A percentile compares a stretch with the other conserved stretches of the same genome.
phyloP scores from a whole-genome alignment of 208 protist species.

The Naegleria gruberi region DNA sequence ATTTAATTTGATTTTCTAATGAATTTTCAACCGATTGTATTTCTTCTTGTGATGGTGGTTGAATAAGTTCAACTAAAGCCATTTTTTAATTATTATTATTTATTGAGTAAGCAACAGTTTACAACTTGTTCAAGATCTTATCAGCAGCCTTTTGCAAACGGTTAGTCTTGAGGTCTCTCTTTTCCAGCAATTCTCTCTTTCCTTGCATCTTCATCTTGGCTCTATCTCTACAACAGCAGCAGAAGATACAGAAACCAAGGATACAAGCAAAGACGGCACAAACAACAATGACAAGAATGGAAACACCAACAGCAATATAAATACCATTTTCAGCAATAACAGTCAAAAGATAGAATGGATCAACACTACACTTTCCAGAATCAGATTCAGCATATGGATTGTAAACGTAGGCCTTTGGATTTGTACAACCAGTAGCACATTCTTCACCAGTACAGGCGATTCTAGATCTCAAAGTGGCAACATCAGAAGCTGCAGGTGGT shows the following conservation, averaged over 20 bases:
- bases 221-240: background rate
- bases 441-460: background rate
- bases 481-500: background rate
- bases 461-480: background rate
- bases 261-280: background rate
- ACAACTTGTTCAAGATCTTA: background rate
- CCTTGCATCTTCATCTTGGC: background rate
- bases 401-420: background rate
- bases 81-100: too few species aligned
- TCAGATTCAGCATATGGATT: background rate
- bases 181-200: background rate
- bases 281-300: background rate
- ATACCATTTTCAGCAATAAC: background rate
- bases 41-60: too few species aligned
- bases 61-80: too few species aligned
- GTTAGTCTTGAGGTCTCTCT: background rate
- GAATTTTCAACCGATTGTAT: too few species aligned
- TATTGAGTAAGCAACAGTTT: too few species aligned
- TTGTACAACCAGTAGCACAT: background rate
- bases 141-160: background rate
- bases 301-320: background rate
- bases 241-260: background rate
- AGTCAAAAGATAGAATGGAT: background rate
- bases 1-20: too few species aligned
- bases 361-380: background rate